Percentiles rank a stretch among this genome's conserved stretches.
Conservation (phyloP, 495 filamentous ascomycete species). For the Tuber borchii region DNA sequence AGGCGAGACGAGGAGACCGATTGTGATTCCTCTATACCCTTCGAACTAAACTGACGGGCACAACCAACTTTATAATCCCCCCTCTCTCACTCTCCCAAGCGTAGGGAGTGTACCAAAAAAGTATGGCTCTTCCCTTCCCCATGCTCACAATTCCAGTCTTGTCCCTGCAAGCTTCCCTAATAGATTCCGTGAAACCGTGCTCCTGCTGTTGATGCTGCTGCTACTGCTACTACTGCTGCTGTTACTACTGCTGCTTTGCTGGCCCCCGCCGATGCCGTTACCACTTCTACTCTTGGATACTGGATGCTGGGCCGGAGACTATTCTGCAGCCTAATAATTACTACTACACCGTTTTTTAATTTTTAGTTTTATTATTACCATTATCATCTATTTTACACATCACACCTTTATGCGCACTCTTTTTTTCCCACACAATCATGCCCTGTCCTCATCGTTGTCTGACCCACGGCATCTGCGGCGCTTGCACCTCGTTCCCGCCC, state of each 20-base stretch:
- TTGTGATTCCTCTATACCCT: constrained; percentile 1
- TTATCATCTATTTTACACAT: not conserved
- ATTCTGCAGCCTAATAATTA: not conserved
- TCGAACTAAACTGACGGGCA: constrained; percentile 1
- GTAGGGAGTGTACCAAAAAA: constrained; percentile 3
- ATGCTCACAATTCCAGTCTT: not conserved
- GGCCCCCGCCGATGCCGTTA: not conserved
- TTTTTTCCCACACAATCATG: not conserved
- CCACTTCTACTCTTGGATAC: not conserved
- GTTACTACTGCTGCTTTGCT: not conserved
- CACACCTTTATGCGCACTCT: not conserved
- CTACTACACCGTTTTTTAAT: not conserved
- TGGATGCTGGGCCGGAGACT: not conserved
- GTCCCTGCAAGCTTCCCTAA: constrained; percentile 4
- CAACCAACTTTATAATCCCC: constrained; percentile 1
- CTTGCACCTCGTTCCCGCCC: not conserved
- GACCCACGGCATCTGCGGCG: not conserved
- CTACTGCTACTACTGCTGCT: not conserved
- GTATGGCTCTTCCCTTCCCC: not conserved
- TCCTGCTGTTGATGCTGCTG: not conserved
- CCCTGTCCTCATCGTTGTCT: not conserved
- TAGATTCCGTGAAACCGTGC: not conserved
- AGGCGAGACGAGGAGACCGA: constrained; percentile 1
- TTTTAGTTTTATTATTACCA: not conserved
- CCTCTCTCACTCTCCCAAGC: not conserved